These are phyloP conservation scores for Lantana camara DNA, from an alignment of 257 asterid genomes.

Conservation along the genomic window DNA sequence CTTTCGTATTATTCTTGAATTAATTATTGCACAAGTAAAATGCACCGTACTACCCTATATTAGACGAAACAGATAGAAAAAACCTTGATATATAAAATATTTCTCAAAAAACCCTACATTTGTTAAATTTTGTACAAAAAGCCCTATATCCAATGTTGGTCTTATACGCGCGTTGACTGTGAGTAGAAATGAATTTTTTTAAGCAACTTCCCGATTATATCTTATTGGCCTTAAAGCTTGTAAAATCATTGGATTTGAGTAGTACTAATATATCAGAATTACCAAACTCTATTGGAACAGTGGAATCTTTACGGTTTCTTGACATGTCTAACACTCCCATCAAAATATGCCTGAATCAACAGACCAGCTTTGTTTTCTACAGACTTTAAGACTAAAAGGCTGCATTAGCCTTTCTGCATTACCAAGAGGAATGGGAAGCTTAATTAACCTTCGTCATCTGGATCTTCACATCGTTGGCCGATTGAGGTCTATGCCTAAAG, in stretches of 20 bases:
- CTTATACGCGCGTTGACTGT: too few relatives aligned
- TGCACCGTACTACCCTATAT: too few relatives aligned
- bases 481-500: slow-evolving; percentile 42
- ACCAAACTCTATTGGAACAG: slow-evolving; percentile 37
- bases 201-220: slow-evolving; percentile 29
- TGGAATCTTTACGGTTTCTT: slow-evolving; percentile 41
- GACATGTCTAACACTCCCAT: slow-evolving; percentile 46
- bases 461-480: slow-evolving; percentile 42
- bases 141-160: too few relatives aligned
- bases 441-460: slow-evolving; percentile 43
- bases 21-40: too few relatives aligned
- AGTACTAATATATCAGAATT: slow-evolving; percentile 37
- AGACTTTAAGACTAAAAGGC: slow-evolving; percentile 43
- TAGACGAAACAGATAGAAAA: too few relatives aligned
- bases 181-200: not conserved
- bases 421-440: slow-evolving; percentile 38
- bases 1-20: too few relatives aligned
- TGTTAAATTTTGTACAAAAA: too few relatives aligned
- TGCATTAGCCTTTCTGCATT: slow-evolving; percentile 32
- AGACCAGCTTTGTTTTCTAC: slow-evolving; percentile 31
- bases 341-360: slow-evolving; percentile 33
- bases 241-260: slow-evolving; percentile 46
- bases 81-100: too few relatives aligned
- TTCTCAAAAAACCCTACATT: too few relatives aligned
- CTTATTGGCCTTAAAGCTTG: slow-evolving; percentile 32